These are phyloP conservation scores for Leishmania lainsoni DNA, from an alignment of 208 protist genomes.

Conservation along the genomic window DNA sequence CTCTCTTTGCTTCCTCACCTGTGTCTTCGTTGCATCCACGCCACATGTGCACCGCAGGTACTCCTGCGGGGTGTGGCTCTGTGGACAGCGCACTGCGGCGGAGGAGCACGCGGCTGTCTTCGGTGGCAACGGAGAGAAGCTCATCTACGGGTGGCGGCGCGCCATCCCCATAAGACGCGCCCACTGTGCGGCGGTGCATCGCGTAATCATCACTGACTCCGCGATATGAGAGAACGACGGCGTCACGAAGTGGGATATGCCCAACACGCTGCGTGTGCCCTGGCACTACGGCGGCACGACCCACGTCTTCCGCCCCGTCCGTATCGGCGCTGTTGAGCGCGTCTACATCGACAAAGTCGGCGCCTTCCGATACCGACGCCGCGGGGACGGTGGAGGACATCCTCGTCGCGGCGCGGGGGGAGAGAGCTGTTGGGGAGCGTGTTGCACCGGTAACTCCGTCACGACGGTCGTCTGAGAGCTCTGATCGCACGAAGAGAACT, in stretches of 20 bases:
- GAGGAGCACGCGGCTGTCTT: constrained; percentile 25
- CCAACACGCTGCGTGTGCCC: background rate
- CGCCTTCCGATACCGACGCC: background rate
- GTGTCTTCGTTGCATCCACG: background rate
- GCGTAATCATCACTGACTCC: constrained; percentile 12
- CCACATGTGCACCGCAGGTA: constrained; percentile 4
- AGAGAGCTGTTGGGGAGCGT: background rate
- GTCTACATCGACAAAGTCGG: constrained; percentile 8
- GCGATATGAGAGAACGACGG: constrained; percentile 24
- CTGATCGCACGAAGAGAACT: constrained; percentile 7
- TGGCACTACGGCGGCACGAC: background rate
- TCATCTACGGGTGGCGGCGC: constrained; percentile 7
- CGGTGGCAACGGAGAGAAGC: constrained; percentile 21
- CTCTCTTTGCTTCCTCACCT: background rate
- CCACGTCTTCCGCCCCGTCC: background rate
- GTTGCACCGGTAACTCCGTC: background rate
- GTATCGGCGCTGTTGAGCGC: background rate
- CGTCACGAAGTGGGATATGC: constrained; percentile 10
- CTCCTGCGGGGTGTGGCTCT: no score
- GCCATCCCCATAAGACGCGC: background rate
- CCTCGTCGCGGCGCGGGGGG: background rate
- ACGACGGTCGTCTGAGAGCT: background rate
- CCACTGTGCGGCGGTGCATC: background rate
- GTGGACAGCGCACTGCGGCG: constrained; percentile 11
- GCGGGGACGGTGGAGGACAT: background rate